Evolutionary conservation across 2,329 filamentous ascomycete species (phyloP).

Genomic region (Calonectria crousiana): DNA sequence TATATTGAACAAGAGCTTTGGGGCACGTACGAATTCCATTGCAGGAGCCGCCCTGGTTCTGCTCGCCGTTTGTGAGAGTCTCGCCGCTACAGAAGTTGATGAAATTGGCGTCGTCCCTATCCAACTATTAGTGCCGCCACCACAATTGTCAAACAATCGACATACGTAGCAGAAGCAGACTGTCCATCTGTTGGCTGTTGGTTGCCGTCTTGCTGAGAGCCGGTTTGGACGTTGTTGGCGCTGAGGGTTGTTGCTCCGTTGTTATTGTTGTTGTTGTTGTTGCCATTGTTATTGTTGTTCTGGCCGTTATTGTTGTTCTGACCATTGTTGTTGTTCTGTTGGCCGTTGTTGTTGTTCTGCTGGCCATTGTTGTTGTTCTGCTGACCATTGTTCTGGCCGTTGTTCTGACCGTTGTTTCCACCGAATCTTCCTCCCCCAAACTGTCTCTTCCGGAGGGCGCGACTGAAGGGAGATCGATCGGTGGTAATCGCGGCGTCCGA

Average conservation of each 20-base stretch:
- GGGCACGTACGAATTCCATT: slow-evolving; percentile 69
- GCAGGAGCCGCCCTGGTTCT: slow-evolving; percentile 70
- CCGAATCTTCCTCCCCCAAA: slow-evolving; percentile 41
- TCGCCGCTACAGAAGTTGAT: slow-evolving; percentile 71
- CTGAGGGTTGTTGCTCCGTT: slow-evolving; percentile 52
- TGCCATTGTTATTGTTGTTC: slow-evolving; percentile 34
- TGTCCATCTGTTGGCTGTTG: slow-evolving; percentile 60
- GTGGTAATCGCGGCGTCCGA: slow-evolving; percentile 59
- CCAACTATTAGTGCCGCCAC: slow-evolving; percentile 33
- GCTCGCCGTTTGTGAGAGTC: slow-evolving; percentile 71
- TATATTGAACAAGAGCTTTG: not conserved
- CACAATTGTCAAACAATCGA: not conserved
- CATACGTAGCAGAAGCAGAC: slow-evolving; percentile 65
- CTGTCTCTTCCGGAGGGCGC: slow-evolving; percentile 57
- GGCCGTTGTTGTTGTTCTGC: not conserved
- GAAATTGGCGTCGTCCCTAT: slow-evolving; percentile 70
- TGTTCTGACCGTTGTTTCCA: slow-evolving; percentile 40
- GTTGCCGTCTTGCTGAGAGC: slow-evolving; percentile 62
- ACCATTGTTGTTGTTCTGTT: slow-evolving; percentile 37
- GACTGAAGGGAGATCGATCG: slow-evolving; percentile 52
- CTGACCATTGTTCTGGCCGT: slow-evolving; percentile 28
- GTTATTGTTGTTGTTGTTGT: slow-evolving; percentile 37
- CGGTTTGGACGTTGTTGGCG: slow-evolving; percentile 61
- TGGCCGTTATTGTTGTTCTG: slow-evolving; percentile 34
- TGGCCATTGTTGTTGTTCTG: slow-evolving; percentile 34